Percentiles rank a stretch among this genome's conserved stretches.
Evolutionary conservation across 2,329 filamentous ascomycete genomes (phyloP).

Genomic region (Thelonectria discophora): DNA sequence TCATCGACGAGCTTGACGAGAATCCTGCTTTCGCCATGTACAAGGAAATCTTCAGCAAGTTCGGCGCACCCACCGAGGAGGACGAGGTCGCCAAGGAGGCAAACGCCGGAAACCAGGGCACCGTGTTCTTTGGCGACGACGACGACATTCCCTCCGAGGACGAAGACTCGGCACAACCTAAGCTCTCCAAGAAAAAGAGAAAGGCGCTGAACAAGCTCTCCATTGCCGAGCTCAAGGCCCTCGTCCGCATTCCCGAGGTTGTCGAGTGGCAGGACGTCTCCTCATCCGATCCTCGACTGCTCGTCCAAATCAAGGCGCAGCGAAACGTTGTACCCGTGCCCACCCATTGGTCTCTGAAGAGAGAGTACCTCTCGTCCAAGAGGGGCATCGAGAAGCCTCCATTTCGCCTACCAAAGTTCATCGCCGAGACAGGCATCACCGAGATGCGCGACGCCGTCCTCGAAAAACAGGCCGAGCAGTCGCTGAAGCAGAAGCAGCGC

Average conservation of each 20-base stretch:
- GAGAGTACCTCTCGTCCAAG: slow-evolving; percentile 97
- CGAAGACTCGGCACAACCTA: slow-evolving; percentile 73
- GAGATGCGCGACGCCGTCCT: slow-evolving; percentile 98
- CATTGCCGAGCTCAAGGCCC: slow-evolving; percentile 92
- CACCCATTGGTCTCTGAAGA: slow-evolving; percentile 92
- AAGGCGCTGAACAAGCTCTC: slow-evolving; percentile 93
- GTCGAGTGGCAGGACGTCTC: slow-evolving; percentile 98
- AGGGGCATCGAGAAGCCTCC: slow-evolving; percentile 95
- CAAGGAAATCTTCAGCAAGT: slow-evolving; percentile 83
- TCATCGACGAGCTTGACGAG: slow-evolving; percentile 70
- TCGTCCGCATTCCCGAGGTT: slow-evolving; percentile 89
- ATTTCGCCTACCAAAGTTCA: slow-evolving; percentile 93
- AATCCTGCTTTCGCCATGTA: slow-evolving; percentile 86
- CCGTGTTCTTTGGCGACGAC: slow-evolving; percentile 84
- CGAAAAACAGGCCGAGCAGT: slow-evolving; percentile 93
- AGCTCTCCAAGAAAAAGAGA: slow-evolving; percentile 92
- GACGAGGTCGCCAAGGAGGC: slow-evolving; percentile 71
- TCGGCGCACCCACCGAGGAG: slow-evolving; percentile 71
- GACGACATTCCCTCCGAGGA: slow-evolving; percentile 88
- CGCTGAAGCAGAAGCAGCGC: slow-evolving; percentile 92
- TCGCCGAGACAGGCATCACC: slow-evolving; percentile 94
- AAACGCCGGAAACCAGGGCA: slow-evolving; percentile 78
- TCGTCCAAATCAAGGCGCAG: slow-evolving; percentile 94
- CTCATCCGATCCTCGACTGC: slow-evolving; percentile 84
- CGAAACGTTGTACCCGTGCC: slow-evolving; percentile 96